These are phyloP conservation scores for Mycena haematopus DNA, from an alignment of 768 basidiomycete genomes.

Conservation along the genomic window DNA sequence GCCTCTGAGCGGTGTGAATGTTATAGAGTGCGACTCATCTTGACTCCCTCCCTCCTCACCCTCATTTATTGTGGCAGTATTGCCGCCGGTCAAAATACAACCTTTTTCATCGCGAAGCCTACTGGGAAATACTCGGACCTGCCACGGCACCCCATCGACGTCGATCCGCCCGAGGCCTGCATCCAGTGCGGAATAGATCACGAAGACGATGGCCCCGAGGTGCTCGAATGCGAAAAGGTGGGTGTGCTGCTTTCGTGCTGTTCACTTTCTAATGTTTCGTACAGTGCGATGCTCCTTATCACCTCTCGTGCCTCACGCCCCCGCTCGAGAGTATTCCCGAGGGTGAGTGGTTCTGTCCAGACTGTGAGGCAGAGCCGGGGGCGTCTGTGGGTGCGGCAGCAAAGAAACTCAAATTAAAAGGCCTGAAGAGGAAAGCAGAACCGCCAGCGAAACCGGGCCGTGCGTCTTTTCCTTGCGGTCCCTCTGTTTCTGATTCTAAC, in stretches of 20 bases:
- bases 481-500: not conserved
- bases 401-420: slow-evolving; percentile 34
- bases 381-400: slow-evolving; percentile 54
- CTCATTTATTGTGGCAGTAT: slow-evolving; percentile 52
- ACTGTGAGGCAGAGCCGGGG: slow-evolving; percentile 67
- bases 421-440: slow-evolving; percentile 29
- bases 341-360: slow-evolving; percentile 92
- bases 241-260: slow-evolving; percentile 7
- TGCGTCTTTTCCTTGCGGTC: not conserved
- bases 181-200: slow-evolving; percentile 73
- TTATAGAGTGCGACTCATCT: slow-evolving; percentile 67
- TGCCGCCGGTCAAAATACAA: slow-evolving; percentile 87
- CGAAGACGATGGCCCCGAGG: slow-evolving; percentile 69
- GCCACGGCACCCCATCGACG: slow-evolving; percentile 78
- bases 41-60: slow-evolving; percentile 1
- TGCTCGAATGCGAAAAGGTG: slow-evolving; percentile 93
- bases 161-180: slow-evolving; percentile 72
- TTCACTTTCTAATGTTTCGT: not conserved
- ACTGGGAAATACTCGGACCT: slow-evolving; percentile 78
- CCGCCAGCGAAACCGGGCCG: slow-evolving; percentile 12
- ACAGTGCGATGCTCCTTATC: slow-evolving; percentile 91
- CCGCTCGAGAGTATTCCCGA: slow-evolving; percentile 80
- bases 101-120: slow-evolving; percentile 80
- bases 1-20: slow-evolving; percentile 78
- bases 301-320: slow-evolving; percentile 80